Conservation (phyloP, 2,329 filamentous ascomycete genomes). For the Penicillium sp. region DNA sequence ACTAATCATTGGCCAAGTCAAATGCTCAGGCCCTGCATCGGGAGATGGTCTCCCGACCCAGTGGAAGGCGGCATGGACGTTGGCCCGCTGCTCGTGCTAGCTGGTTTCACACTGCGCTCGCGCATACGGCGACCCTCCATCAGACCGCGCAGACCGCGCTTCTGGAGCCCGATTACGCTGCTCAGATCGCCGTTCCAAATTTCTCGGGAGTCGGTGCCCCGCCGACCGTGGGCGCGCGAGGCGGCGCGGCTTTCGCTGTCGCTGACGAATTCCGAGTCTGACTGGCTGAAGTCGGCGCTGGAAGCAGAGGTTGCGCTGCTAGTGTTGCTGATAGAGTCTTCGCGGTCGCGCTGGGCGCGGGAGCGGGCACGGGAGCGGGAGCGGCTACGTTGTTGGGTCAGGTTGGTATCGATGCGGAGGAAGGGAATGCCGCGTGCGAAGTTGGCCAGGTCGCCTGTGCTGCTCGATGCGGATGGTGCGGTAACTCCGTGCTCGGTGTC, state of each 20-base stretch:
- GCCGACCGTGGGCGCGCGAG: conserved; percentile 38
- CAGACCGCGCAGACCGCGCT: conserved; percentile 80
- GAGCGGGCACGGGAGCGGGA: not conserved
- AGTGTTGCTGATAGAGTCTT: conserved; percentile 39
- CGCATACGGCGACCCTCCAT: conserved; percentile 91
- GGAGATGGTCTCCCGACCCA: conserved; percentile 14
- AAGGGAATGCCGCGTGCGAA: conserved; percentile 30
- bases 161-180: conserved; percentile 91
- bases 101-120: conserved; percentile 55
- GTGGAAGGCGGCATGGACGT: conserved; percentile 16
- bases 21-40: conserved; percentile 16
- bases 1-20: conserved; percentile 3
- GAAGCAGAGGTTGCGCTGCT: conserved; percentile 39
- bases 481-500: conserved; percentile 36
- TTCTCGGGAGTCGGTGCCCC: conserved; percentile 49
- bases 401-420: conserved; percentile 41
- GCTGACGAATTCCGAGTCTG: conserved; percentile 33
- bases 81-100: conserved; percentile 20
- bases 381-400: conserved; percentile 23
- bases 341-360: conserved; percentile 25
- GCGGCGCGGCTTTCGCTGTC: conserved; percentile 27
- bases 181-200: conserved; percentile 71
- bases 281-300: conserved; percentile 37
- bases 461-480: conserved; percentile 28
- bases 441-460: conserved; percentile 22